These are phyloP conservation scores for Alternaria metachromatica DNA, from an alignment of 2,329 filamentous ascomycete genomes.

Conservation along the genomic window DNA sequence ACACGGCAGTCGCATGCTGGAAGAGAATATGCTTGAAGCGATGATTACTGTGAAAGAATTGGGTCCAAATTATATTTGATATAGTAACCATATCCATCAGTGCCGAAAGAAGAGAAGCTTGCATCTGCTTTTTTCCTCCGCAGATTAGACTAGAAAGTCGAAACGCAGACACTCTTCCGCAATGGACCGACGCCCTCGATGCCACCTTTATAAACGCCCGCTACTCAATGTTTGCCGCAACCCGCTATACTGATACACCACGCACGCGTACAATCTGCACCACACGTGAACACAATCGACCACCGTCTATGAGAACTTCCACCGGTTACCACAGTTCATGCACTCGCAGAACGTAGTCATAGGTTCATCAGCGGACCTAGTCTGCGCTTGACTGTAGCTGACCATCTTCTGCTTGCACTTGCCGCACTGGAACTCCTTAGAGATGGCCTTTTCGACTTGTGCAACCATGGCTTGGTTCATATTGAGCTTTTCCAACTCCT, in stretches of 20 bases:
- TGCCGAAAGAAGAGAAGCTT: background rate
- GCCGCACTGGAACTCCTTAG: conserved; percentile 83
- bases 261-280: background rate
- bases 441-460: conserved; percentile 88
- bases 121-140: background rate
- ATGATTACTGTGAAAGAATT: background rate
- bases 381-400: conserved; percentile 95
- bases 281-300: background rate
- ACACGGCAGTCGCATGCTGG: no score
- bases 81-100: background rate
- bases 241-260: conserved; percentile 4
- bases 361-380: conserved; percentile 92
- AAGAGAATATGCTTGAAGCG: background rate
- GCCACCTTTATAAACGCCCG: conserved; percentile 10
- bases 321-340: conserved; percentile 58
- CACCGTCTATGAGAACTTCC: conserved; percentile 52
- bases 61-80: background rate
- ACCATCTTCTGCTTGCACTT: conserved; percentile 95
- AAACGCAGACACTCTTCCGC: background rate
- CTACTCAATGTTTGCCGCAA: conserved; percentile 3
- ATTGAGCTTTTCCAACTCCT: conserved; percentile 84
- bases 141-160: background rate
- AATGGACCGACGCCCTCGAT: conserved; percentile 11
- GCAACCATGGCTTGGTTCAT: conserved; percentile 97
- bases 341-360: conserved; percentile 65